phyloP scores from a whole-genome alignment of 2,329 filamentous ascomycete genomes.

The Botrytis fragariae region DNA sequence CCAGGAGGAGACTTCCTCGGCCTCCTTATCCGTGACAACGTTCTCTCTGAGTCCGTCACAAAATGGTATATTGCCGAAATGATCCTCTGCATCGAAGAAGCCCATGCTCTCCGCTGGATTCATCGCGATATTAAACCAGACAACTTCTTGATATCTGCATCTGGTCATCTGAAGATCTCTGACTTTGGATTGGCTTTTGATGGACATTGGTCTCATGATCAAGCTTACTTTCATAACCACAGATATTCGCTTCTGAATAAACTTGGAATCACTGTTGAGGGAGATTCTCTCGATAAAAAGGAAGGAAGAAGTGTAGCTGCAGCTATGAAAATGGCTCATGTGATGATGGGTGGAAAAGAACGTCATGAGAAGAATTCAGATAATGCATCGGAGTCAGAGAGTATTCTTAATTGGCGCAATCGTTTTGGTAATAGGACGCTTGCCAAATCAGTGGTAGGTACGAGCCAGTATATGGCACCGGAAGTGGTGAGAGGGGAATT shows the following conservation, averaged over 20 bases:
- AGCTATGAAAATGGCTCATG: conserved; percentile 41
- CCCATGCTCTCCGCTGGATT: conserved; percentile 83
- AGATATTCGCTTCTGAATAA: conserved; percentile 76
- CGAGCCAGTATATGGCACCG: conserved; percentile 97
- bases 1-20: conserved; percentile 92
- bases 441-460: conserved; percentile 86
- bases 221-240: conserved; percentile 80
- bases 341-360: conserved; percentile 42
- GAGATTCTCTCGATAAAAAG: conserved; percentile 68
- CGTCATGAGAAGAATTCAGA: conserved; percentile 42
- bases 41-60: conserved; percentile 73
- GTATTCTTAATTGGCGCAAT: conserved; percentile 68
- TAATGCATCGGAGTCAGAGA: conserved; percentile 40
- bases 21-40: conserved; percentile 78
- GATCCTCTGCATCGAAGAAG: conserved; percentile 91
- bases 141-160: conserved; percentile 88
- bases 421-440: conserved; percentile 65
- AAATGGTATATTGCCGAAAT: conserved; percentile 93
- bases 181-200: conserved; percentile 96
- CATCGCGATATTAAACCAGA: conserved; percentile 96
- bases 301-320: conserved; percentile 47
- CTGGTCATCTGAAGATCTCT: conserved; percentile 90
- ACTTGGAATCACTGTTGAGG: conserved; percentile 69
- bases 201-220: conserved; percentile 90
- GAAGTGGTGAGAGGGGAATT: conserved; percentile 79